Conservation (phyloP, 1,284 basidiomycete species). For the Naganishia cerealis region DNA sequence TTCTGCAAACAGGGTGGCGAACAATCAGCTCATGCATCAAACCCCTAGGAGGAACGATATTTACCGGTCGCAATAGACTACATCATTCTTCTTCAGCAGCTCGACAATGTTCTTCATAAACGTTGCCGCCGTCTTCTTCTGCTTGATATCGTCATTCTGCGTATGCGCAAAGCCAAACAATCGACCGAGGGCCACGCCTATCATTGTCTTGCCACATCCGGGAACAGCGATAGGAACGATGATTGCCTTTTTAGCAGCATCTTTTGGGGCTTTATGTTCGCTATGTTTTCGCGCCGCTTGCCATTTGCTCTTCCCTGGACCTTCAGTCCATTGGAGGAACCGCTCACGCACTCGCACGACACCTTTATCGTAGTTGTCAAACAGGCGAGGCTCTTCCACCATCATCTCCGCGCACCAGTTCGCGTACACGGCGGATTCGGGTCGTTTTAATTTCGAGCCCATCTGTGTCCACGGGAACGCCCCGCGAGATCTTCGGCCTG, state of each 20-base stretch:
- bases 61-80: slow-evolving; percentile 84
- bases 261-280: slow-evolving; percentile 40
- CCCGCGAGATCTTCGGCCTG: slow-evolving; percentile 29
- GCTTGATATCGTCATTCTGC: slow-evolving; percentile 84
- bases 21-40: too few species aligned
- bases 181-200: slow-evolving; percentile 73
- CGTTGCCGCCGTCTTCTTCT: slow-evolving; percentile 71
- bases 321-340: slow-evolving; percentile 71
- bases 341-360: slow-evolving; percentile 76
- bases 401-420: slow-evolving; percentile 62
- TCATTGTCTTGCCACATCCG: slow-evolving; percentile 90
- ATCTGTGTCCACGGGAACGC: slow-evolving; percentile 47
- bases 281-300: slow-evolving; percentile 37
- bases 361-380: slow-evolving; percentile 68
- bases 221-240: slow-evolving; percentile 88
- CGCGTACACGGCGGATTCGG: slow-evolving; percentile 54
- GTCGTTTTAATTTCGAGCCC: slow-evolving; percentile 46
- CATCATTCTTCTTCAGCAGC: slow-evolving; percentile 63
- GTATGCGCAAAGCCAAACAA: slow-evolving; percentile 77
- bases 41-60: slow-evolving; percentile 38
- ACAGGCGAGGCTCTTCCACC: slow-evolving; percentile 62
- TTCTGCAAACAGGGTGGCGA: slow-evolving; percentile 58
- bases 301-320: slow-evolving; percentile 55
- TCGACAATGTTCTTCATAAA: slow-evolving; percentile 76
- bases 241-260: slow-evolving; percentile 65